Conservation (phyloP, 163 green algal genomes). For the Chlorella variabilis region DNA sequence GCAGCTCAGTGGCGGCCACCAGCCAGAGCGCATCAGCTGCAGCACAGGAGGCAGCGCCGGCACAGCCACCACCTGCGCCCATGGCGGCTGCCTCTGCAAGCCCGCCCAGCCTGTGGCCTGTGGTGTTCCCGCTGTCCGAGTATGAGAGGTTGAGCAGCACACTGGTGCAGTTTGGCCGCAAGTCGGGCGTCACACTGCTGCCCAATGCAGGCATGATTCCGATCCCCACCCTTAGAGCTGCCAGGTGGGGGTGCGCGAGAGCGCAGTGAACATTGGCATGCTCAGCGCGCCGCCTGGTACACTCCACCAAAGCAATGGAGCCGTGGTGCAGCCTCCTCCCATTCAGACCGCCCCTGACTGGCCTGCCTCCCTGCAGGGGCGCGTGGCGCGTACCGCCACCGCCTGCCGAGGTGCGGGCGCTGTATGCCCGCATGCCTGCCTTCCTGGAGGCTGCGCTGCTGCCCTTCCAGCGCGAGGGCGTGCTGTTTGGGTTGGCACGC, state of each 20-base stretch:
- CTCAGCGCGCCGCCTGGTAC: too few species aligned
- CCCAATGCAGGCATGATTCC: constrained; percentile 20
- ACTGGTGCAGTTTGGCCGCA: constrained; percentile 41
- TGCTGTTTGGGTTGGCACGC: constrained; percentile 78
- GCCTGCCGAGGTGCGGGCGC: constrained; percentile 27
- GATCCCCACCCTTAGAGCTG: constrained; percentile 34
- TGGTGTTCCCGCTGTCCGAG: constrained; percentile 56
- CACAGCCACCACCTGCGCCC: too few species aligned
- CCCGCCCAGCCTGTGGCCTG: background rate
- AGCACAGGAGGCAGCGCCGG: background rate
- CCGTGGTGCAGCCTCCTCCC: too few species aligned
- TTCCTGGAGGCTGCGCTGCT: constrained; percentile 70
- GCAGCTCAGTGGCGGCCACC: too few species aligned
- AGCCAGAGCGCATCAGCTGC: too few species aligned
- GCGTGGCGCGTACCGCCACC: background rate
- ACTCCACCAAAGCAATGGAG: too few species aligned
- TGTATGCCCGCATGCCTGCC: constrained; percentile 54
- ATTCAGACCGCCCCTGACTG: background rate
- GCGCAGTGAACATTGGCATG: too few species aligned
- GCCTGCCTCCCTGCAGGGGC: constrained; percentile 15
- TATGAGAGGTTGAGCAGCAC: constrained; percentile 60
- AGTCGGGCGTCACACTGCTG: constrained; percentile 23
- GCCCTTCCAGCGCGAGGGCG: constrained; percentile 81
- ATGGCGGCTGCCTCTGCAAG: too few species aligned
- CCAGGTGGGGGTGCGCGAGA: constrained; percentile 28